phyloP scores from a whole-genome alignment of 768 basidiomycete genomes.

The Albatrellus ellisii region DNA sequence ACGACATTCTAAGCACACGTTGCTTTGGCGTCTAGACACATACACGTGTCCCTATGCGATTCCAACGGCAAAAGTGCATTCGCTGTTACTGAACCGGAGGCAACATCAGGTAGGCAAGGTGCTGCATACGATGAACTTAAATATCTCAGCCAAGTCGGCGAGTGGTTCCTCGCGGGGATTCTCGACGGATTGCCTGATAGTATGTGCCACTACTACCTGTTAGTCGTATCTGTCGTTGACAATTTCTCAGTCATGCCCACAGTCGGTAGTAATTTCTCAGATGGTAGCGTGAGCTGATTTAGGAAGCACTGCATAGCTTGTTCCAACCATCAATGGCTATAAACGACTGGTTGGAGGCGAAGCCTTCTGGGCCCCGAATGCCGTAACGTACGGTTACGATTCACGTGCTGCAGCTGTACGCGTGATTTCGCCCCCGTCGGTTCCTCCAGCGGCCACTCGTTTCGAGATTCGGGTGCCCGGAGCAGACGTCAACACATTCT shows the following conservation, averaged over 20 bases:
- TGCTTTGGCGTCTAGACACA: constrained; percentile 40
- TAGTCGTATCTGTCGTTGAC: not conserved
- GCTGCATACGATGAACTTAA: constrained; percentile 75
- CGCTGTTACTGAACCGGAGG: constrained; percentile 49
- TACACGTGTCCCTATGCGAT: constrained; percentile 80
- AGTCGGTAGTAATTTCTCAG: constrained; percentile 1
- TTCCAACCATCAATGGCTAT: constrained; percentile 93
- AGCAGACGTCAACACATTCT: constrained; percentile 94
- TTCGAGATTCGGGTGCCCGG: constrained; percentile 93
- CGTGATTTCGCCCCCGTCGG: constrained; percentile 84
- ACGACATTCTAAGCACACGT: not conserved
- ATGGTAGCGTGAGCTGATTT: not conserved
- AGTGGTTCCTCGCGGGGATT: constrained; percentile 92
- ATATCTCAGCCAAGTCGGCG: constrained; percentile 70
- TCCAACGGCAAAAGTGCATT: constrained; percentile 65
- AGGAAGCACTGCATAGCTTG: constrained; percentile 31
- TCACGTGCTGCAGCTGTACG: constrained; percentile 86
- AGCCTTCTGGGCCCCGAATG: constrained; percentile 89
- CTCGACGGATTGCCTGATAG: constrained; percentile 84
- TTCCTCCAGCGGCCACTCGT: constrained; percentile 69
- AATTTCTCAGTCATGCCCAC: constrained; percentile 10
- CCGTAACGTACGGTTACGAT: constrained; percentile 92
- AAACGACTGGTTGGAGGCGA: constrained; percentile 92
- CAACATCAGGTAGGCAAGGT: constrained; percentile 46
- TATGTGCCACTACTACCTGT: constrained; percentile 22